Conservation (phyloP, 2,329 filamentous ascomycete genomes). For the Cladophialophora bantiana region DNA sequence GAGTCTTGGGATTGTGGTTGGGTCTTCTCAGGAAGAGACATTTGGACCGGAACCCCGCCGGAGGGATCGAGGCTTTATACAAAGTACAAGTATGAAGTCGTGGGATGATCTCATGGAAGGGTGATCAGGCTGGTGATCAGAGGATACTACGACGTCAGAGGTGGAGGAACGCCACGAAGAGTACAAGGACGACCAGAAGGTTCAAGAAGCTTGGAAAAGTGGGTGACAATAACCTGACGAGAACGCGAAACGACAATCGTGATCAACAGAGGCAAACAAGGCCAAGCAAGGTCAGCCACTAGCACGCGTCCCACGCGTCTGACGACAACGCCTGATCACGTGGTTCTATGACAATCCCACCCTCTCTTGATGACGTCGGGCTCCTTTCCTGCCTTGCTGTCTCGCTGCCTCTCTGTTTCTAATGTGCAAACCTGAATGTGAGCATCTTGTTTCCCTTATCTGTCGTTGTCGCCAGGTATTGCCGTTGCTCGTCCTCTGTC, state of each 20-base stretch:
- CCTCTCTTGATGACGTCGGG: background rate
- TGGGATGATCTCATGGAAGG: background rate
- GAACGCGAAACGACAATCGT: background rate
- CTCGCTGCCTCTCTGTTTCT: background rate
- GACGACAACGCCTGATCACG: background rate
- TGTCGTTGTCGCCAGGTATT: constrained; percentile 49
- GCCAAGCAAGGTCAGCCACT: background rate
- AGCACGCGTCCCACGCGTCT: background rate
- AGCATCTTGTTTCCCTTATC: constrained; percentile 50
- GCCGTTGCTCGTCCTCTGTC: constrained; percentile 48
- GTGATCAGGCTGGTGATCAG: background rate
- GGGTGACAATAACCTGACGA: background rate
- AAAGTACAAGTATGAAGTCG: background rate
- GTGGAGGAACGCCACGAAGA: background rate
- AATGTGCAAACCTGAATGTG: constrained; percentile 36
- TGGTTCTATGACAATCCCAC: background rate
- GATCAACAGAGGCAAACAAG: background rate
- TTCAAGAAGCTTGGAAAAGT: background rate
- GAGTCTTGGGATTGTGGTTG: background rate
- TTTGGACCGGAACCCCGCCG: background rate
- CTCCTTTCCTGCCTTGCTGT: background rate
- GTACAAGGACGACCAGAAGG: background rate
- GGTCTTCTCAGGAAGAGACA: background rate
- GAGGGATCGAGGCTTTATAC: background rate
- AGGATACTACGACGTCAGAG: background rate